Base-by-base conservation (phyloP, 2,329 filamentous ascomycete species). In the Xylariaceae sp. region DNA sequence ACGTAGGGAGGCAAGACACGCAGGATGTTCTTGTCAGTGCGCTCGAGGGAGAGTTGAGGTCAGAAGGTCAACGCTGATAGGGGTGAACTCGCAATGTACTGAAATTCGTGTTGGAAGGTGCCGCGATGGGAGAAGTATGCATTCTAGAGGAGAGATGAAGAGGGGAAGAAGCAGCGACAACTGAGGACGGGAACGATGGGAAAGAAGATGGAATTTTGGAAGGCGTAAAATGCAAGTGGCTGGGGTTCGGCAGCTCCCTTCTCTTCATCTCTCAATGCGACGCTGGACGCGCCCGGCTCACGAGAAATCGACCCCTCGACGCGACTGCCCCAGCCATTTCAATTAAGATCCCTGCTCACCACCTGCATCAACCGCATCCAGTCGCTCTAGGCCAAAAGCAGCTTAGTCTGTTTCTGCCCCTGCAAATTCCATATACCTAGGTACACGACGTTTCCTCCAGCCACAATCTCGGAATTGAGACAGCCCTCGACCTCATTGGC, bases 311-410 rank as follows among this genome's bases (percentile, higher is more conserved):
- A 28, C 22, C 22, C 52, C 49, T 48, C 44, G 46, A 56, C 59
- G 34, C 55, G 58, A 13, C 49, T 42, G 22, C 39, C 51, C 59
- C 63, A 66, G 63, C 64, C 62, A 65, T 61, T 60, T 61, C 56
- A 65, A 66, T 66, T 66, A 62, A 65, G 63, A 59, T 43, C 64
- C 64, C 60, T 65, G 63, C 43, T 36, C 14, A n/a, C n/a, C n/a
- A 34, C 3, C 4, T 5, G 3, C 14, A 19, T 33, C 13, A n/a
- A 13, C 39, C 36, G 7, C 19, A 31, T 31, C 52, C 52, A 55
- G 55, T 52, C 36, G 47, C 22, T 28, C 22, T 28, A 28, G 22
- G 4, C 22, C 22, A 28, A 7, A 28, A 28, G 7, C 22, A 28
- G 22, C 7, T 28, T 28, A 7, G 22, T 7, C 4, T 28, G 22